These are phyloP conservation scores for Calophaca sinica DNA, from an alignment of 306 rosid genomes.

Conservation along the genomic window DNA sequence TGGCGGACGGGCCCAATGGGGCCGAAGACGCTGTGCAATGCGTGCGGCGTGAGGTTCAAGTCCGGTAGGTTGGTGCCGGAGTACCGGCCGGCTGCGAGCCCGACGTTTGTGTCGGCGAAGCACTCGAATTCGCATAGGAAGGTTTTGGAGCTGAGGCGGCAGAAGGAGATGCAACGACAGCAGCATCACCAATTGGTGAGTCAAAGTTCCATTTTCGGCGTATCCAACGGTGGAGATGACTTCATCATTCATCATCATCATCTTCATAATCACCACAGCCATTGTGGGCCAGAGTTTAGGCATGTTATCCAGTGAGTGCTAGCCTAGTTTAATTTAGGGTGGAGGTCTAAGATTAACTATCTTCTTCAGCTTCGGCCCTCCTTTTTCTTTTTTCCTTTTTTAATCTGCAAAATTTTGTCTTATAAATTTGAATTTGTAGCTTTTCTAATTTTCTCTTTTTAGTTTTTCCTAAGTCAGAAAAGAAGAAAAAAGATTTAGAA, in stretches of 20 bases:
- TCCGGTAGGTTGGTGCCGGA: slow-evolving; percentile 75
- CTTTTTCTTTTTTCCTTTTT: background rate
- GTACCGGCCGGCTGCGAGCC: slow-evolving; percentile 78
- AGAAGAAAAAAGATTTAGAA: slow-evolving; percentile 42
- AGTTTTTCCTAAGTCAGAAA: slow-evolving; percentile 27
- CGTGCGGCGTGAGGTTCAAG: slow-evolving; percentile 76
- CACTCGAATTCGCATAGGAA: slow-evolving; percentile 82
- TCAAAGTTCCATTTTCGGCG: slow-evolving; percentile 75
- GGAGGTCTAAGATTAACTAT: slow-evolving; percentile 46
- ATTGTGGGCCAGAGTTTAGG: slow-evolving; percentile 67
- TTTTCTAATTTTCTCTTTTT: slow-evolving; percentile 22
- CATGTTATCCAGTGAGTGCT: slow-evolving; percentile 65
- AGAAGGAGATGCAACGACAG: slow-evolving; percentile 62
- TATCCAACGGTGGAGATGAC: slow-evolving; percentile 83
- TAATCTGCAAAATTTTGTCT: slow-evolving; percentile 48
- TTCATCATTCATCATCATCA: slow-evolving; percentile 67
- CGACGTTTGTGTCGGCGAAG: slow-evolving; percentile 63
- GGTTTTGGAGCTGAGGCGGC: slow-evolving; percentile 74
- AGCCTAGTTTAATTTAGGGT: slow-evolving; percentile 58
- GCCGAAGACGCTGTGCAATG: slow-evolving; percentile 76
- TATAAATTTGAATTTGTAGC: slow-evolving; percentile 59
- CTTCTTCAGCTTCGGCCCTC: slow-evolving; percentile 28
- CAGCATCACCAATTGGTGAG: slow-evolving; percentile 63
- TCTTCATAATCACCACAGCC: slow-evolving; percentile 48
- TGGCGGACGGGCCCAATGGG: slow-evolving; percentile 87